Evolutionary conservation across 768 basidiomycete species (phyloP).

Genomic region (Suillus subaureus): DNA sequence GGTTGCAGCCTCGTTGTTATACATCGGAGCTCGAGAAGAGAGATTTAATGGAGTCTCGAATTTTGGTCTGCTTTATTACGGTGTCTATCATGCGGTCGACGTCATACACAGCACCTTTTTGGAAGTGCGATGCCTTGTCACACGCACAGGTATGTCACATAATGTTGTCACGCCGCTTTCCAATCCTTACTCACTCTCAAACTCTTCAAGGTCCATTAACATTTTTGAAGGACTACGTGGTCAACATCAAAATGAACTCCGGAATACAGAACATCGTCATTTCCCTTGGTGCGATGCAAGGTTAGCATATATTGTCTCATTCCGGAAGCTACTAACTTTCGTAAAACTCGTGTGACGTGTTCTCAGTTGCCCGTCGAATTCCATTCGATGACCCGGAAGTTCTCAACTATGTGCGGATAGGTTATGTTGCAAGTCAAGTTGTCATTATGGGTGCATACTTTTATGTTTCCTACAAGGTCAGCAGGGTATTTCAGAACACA

Average conservation of each 20-base stretch:
- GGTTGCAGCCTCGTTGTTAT: slow-evolving; percentile 49
- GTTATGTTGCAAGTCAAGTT: slow-evolving; percentile 76
- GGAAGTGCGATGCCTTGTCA: slow-evolving; percentile 31
- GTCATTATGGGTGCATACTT: slow-evolving; percentile 77
- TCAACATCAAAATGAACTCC: slow-evolving; percentile 59
- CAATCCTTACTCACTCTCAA: slow-evolving; percentile 12
- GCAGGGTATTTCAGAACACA: neutral
- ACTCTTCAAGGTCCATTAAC: neutral
- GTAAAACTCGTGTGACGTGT: slow-evolving; percentile 9
- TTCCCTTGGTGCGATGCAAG: slow-evolving; percentile 92
- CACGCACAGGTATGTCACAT: slow-evolving; percentile 19
- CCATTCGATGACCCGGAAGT: slow-evolving; percentile 87
- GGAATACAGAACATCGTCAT: slow-evolving; percentile 82
- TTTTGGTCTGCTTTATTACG: neutral
- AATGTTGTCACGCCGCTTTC: slow-evolving; percentile 5
- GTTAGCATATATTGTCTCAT: slow-evolving; percentile 39
- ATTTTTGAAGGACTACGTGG: slow-evolving; percentile 19
- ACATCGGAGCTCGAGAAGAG: slow-evolving; percentile 18
- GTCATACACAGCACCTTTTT: slow-evolving; percentile 3
- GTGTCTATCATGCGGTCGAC: neutral
- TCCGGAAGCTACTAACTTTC: neutral
- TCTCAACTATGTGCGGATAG: slow-evolving; percentile 80
- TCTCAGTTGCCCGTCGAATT: slow-evolving; percentile 83
- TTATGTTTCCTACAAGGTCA: slow-evolving; percentile 72
- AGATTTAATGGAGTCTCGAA: neutral